These are phyloP conservation scores for Colletotrichum siamense DNA, from an alignment of 2,329 filamentous ascomycete species.

Conservation along the genomic window DNA sequence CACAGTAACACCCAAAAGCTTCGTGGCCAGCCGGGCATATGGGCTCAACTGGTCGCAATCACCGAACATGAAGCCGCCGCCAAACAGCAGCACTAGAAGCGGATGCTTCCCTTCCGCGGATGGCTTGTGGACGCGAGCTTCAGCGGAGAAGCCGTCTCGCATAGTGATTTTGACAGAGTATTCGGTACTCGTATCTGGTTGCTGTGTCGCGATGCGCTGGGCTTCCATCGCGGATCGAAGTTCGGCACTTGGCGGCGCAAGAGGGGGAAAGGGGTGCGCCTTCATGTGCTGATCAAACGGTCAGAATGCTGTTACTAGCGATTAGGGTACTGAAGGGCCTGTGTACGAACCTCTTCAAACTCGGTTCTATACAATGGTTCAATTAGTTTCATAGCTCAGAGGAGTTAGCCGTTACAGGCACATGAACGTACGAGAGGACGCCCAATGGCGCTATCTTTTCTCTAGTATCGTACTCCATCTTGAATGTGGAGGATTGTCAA, in stretches of 20 bases:
- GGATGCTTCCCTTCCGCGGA: not conserved
- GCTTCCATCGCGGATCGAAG: not conserved
- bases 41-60: not conserved
- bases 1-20: not conserved
- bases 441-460: not conserved
- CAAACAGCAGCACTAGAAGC: constrained; percentile 10
- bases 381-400: not conserved
- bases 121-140: not conserved
- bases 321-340: rapidly evolving
- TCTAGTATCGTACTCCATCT: not conserved
- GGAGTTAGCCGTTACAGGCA: rapidly evolving
- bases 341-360: not conserved
- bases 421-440: not conserved
- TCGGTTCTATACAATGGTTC: not conserved
- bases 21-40: not conserved
- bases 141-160: not conserved
- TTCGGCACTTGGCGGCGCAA: not conserved
- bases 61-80: constrained; percentile 11
- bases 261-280: not conserved
- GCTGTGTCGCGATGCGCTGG: not conserved
- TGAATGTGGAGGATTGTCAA: not conserved
- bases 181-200: not conserved
- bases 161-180: not conserved
- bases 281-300: not conserved
- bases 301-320: not conserved